Evolutionary conservation across 495 filamentous ascomycete genomes (phyloP).

Genomic region (Talaromyces liani): DNA sequence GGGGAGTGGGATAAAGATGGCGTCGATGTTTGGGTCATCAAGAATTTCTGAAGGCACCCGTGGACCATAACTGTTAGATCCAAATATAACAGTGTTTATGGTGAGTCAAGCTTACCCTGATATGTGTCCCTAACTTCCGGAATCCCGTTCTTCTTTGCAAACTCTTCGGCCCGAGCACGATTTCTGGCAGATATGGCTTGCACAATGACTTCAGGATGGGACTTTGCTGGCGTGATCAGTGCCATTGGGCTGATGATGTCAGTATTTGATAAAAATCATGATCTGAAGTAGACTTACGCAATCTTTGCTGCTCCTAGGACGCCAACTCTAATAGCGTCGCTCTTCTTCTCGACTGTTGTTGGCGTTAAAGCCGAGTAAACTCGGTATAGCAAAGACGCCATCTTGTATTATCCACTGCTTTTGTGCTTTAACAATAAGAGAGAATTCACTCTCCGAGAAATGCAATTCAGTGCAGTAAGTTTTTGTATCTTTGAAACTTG

Average conservation of each 20-base stretch:
- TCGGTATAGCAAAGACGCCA: neutral
- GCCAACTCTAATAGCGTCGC: slow-evolving; percentile 33
- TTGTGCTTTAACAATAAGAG: neutral
- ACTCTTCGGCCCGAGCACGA: slow-evolving; percentile 35
- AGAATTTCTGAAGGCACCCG: slow-evolving; percentile 31
- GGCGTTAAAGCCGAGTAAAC: slow-evolving; percentile 18
- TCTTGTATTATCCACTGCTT: neutral
- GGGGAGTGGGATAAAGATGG: slow-evolving; percentile 44
- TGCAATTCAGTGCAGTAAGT: neutral
- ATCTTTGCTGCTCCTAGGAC: slow-evolving; percentile 44
- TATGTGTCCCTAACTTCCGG: slow-evolving; percentile 36
- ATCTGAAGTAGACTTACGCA: slow-evolving; percentile 22
- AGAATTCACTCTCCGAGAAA: neutral
- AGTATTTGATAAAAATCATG: neutral
- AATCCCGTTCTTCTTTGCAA: slow-evolving; percentile 48
- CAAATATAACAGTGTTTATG: neutral
- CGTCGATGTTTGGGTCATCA: slow-evolving; percentile 42
- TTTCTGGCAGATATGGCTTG: slow-evolving; percentile 49
- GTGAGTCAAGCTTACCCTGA: slow-evolving; percentile 13
- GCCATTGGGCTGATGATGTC: slow-evolving; percentile 32
- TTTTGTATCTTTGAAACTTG: too few species aligned
- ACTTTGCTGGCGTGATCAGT: slow-evolving; percentile 37
- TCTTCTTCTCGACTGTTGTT: slow-evolving; percentile 20
- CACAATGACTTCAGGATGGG: slow-evolving; percentile 50
- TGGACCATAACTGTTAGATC: neutral